Percentiles rank a stretch among this genome's conserved stretches.
phyloP scores from a whole-genome alignment of 2,329 filamentous ascomycete genomes.

The Scedosporium aurantiacum region DNA sequence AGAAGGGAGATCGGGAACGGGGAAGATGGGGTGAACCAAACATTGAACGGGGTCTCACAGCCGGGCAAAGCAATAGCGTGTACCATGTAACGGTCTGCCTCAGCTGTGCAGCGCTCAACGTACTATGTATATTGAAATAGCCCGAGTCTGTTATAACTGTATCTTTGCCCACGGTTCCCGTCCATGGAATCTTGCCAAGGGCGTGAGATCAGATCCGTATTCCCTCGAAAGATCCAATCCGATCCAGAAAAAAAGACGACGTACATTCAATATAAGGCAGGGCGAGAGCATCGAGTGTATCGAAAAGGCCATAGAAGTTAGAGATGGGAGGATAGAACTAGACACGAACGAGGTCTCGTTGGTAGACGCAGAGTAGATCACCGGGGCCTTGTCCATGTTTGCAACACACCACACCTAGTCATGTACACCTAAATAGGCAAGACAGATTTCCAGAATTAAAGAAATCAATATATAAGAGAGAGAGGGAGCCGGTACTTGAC shows the following conservation, averaged over 20 bases:
- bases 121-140: background rate
- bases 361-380: too few species aligned
- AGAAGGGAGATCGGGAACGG: background rate
- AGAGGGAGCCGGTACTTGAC: background rate
- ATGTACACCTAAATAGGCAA: background rate
- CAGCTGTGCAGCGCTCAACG: background rate
- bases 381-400: too few species aligned
- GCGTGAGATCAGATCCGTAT: background rate
- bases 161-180: background rate
- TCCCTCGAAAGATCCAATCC: background rate
- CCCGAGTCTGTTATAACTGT: background rate
- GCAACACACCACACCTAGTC: too few species aligned
- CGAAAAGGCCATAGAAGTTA: too few species aligned
- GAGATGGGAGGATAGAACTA: too few species aligned
- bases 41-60: background rate
- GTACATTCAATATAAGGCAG: too few species aligned
- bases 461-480: background rate
- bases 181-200: background rate
- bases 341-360: too few species aligned
- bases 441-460: background rate
- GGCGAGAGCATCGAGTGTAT: too few species aligned
- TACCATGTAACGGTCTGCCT: background rate
- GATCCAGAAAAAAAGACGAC: too few species aligned
- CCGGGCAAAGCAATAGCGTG: background rate
- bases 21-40: background rate